A percentile compares a stretch with the other conserved stretches of the same genome.
These are phyloP conservation scores for Penicillium nordicum DNA, from an alignment of 2,329 filamentous ascomycete genomes.

Conservation along the genomic window DNA sequence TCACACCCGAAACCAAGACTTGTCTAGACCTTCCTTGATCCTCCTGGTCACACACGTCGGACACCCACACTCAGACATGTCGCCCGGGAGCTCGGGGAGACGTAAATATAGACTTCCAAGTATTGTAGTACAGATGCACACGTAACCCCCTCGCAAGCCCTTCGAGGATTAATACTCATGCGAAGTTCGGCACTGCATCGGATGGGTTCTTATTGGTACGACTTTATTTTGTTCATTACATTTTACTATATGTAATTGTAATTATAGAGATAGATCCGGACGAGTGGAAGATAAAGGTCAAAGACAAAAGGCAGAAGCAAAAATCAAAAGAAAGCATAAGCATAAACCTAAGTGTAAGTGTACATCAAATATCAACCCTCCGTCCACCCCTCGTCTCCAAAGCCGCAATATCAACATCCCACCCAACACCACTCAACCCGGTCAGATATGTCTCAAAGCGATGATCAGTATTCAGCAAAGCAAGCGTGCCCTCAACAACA, in stretches of 20 bases:
- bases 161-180: neutral
- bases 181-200: neutral
- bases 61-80: neutral
- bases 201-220: neutral
- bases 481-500: slow-evolving; percentile 44
- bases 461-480: slow-evolving; percentile 37
- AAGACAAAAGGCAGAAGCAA: neutral
- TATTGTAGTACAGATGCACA: slow-evolving; percentile 1
- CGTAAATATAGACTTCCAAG: neutral
- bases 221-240: no score
- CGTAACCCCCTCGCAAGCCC: neutral
- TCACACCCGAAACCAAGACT: neutral
- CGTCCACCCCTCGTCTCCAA: slow-evolving; percentile 62
- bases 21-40: neutral
- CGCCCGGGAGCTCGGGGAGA: neutral
- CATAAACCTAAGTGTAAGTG: neutral
- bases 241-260: neutral
- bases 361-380: slow-evolving; percentile 26
- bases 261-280: neutral
- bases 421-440: slow-evolving; percentile 52
- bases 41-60: neutral
- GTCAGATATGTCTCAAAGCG: slow-evolving; percentile 46
- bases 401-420: slow-evolving; percentile 63
- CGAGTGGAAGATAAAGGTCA: neutral
- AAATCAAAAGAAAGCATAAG: neutral